phyloP scores from a whole-genome alignment of 2,329 filamentous ascomycete genomes.

The Penicillium sp. region DNA sequence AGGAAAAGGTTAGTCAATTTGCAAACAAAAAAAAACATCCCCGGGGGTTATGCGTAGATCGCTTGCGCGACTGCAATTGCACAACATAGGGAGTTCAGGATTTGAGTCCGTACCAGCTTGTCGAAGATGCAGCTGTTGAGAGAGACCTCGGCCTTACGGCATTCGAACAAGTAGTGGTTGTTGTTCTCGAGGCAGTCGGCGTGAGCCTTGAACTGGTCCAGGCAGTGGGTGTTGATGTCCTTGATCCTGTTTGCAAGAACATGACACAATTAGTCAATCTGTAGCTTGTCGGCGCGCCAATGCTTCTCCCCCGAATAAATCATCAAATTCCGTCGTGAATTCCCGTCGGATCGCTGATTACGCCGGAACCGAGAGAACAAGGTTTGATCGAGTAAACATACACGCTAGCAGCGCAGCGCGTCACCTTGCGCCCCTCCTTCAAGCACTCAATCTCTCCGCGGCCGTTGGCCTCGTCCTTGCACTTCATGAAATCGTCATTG shows the following conservation, averaged over 20 bases:
- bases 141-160: constrained; percentile 77
- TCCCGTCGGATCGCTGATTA: background rate
- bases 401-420: constrained; percentile 93
- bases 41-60: background rate
- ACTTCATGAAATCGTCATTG: constrained; percentile 99
- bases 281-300: too few relatives aligned
- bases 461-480: constrained; percentile 91
- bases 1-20: background rate
- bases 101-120: constrained; percentile 65
- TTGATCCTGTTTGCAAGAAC: constrained; percentile 57
- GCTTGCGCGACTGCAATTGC: background rate
- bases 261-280: too few relatives aligned
- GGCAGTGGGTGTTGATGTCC: constrained; percentile 92
- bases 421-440: constrained; percentile 94
- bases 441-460: constrained; percentile 89
- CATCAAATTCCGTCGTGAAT: background rate
- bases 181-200: constrained; percentile 95
- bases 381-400: constrained; percentile 48
- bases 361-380: too few relatives aligned
- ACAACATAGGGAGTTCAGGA: background rate
- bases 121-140: constrained; percentile 95
- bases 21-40: background rate
- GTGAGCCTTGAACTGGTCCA: constrained; percentile 84
- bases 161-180: constrained; percentile 97
- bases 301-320: background rate